Conservation (phyloP, 495 filamentous ascomycete species). For the Bacidia gigantensis region DNA sequence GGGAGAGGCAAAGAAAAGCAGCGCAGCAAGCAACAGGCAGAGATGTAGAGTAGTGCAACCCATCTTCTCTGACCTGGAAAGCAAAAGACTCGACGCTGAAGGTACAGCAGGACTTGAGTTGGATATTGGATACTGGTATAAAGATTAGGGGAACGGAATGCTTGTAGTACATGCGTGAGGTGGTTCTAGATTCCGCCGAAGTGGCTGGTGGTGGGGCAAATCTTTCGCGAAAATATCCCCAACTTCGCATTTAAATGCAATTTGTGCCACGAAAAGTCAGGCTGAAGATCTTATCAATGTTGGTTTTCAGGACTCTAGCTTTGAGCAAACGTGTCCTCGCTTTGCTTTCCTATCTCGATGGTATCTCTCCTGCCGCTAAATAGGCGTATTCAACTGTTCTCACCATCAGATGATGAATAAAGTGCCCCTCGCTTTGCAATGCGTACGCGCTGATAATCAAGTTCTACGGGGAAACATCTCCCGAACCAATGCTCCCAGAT, state of each 20-base stretch:
- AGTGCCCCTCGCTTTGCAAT: neutral
- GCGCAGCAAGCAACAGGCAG: slow-evolving; percentile 35
- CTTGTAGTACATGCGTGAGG: neutral
- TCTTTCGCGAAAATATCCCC: neutral
- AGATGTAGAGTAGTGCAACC: neutral
- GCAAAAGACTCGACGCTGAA: neutral
- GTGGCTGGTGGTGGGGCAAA: neutral
- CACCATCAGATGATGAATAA: neutral
- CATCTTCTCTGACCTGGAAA: neutral
- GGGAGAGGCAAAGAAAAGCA: slow-evolving; percentile 44
- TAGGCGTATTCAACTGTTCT: neutral
- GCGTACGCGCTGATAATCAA: neutral
- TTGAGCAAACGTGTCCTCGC: neutral
- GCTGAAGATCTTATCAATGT: too few relatives aligned
- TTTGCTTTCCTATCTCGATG: neutral
- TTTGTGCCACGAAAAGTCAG: too few relatives aligned
- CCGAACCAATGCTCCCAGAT: neutral
- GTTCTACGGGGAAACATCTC: neutral
- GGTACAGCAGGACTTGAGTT: neutral
- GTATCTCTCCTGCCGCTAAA: neutral
- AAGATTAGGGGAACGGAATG: too few relatives aligned
- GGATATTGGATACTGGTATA: too few relatives aligned
- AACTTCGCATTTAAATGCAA: too few relatives aligned
- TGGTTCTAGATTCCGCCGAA: too few relatives aligned
- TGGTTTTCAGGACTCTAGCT: too few relatives aligned